Base-by-base conservation (phyloP, 805 yeast genomes). In the Yamadazyma akitaensis region DNA sequence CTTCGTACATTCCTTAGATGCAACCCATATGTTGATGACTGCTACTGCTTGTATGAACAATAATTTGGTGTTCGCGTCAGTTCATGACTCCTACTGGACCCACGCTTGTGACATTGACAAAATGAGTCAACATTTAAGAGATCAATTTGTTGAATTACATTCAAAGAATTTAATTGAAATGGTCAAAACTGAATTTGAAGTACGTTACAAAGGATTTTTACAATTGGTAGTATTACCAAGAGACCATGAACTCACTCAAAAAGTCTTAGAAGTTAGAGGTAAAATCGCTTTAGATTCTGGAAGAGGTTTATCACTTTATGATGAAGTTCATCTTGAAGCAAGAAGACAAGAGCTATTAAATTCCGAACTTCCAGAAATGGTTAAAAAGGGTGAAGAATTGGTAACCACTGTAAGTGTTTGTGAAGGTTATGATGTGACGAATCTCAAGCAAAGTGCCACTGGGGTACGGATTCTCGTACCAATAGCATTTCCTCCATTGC, bases 11-110 rank as follows among this genome's bases (percentile, higher is more conserved):
- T 92, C 98, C 0, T 72, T 92, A 48, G 99, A 92, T 74, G 98
- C 98, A 1, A 85, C 97, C 0, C 99, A 92, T 63, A 94, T 92
- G 99, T 73, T 94, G 43, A 68, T 91, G 72, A 85, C 96, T 8
- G 96, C 97, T 0, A 73, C 80, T 42, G 81, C 81, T 19, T 89
- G 97, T 64, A 81, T 85, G 4, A 75, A 82, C 36, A 61, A 62
- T 1, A 81, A 79, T 0, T 65, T 94, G 42, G 72, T 81, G 11
- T 92, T 94, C 74, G 97, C 98, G 0, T 82, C 98, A 0, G 99
- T 92, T 19, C 99, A 92, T 65, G 99, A 92, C 63, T 92, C 98
- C 0, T 92, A 88, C 64, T 92, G 99, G 99, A 90, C 98, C 0
- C 98, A 94, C 62, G 97, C 99, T 1, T 70, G 80, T 42, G 92